These are phyloP conservation scores for Russula brevipes DNA, from an alignment of 768 basidiomycete genomes.

Conservation along the genomic window DNA sequence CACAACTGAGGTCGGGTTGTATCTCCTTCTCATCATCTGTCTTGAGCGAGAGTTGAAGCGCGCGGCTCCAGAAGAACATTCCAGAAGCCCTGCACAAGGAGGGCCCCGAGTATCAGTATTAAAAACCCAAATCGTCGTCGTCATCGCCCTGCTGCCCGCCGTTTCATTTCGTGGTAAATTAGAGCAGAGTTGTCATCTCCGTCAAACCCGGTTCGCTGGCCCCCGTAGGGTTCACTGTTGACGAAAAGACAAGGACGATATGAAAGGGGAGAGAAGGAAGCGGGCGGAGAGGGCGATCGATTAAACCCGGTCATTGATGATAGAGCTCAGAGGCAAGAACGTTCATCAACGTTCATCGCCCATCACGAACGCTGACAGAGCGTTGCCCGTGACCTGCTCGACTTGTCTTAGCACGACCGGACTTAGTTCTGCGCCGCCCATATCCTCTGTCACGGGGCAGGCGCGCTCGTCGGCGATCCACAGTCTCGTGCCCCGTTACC, in stretches of 20 bases:
- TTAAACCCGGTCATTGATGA: neutral
- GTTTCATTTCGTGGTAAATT: neutral
- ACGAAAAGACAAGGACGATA: neutral
- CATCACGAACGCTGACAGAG: conserved; percentile 1
- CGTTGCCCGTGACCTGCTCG: conserved; percentile 5
- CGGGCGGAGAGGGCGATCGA: neutral
- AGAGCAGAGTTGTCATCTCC: conserved; percentile 7
- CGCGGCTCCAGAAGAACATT: neutral
- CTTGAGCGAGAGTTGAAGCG: too few species aligned
- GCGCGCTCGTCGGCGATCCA: conserved; percentile 12
- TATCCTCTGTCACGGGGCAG: conserved; percentile 8
- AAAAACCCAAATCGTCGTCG: neutral
- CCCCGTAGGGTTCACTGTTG: too few species aligned
- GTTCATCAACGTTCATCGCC: neutral
- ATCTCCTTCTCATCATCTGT: too few species aligned
- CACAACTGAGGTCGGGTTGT: neutral
- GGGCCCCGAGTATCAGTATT: neutral
- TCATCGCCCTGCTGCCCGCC: neutral
- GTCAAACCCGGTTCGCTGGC: conserved; percentile 7
- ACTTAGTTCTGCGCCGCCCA: conserved; percentile 21
- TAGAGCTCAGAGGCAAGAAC: neutral
- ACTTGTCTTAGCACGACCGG: conserved; percentile 18
- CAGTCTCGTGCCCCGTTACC: conserved; percentile 15
- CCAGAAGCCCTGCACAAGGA: neutral
- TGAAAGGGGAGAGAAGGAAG: neutral